Percentiles rank a stretch among this genome's conserved stretches.
These are phyloP conservation scores for Forsythia suspensa DNA, from an alignment of 257 asterid species.

Conservation along the genomic window DNA sequence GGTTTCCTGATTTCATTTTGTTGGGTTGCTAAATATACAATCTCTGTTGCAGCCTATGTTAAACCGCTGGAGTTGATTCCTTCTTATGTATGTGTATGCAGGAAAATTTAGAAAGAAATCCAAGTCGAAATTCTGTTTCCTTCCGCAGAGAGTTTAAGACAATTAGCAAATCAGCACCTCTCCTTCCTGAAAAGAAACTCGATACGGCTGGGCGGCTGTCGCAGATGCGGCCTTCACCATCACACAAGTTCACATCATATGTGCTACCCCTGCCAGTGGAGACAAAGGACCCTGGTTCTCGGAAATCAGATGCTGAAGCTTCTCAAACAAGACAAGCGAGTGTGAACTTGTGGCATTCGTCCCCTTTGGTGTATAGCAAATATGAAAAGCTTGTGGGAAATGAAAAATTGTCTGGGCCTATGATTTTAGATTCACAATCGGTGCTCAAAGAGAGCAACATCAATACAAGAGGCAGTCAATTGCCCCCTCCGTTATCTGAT, in stretches of 20 bases:
- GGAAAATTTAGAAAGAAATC: conserved; percentile 45
- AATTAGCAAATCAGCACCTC: conserved; percentile 88
- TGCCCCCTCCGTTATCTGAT: conserved; percentile 57
- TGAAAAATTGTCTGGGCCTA: conserved; percentile 62
- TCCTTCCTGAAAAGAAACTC: conserved; percentile 57
- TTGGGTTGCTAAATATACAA: neutral
- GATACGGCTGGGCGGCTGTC: conserved; percentile 55
- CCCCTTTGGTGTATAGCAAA: conserved; percentile 63
- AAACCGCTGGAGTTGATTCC: conserved; percentile 5
- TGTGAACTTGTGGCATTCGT: conserved; percentile 59
- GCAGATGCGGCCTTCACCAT: conserved; percentile 59
- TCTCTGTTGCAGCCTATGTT: neutral
- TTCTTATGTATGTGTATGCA: conserved; percentile 33
- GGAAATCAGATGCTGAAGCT: conserved; percentile 40
- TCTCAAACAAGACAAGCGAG: conserved; percentile 54
- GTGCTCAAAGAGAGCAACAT: conserved; percentile 71
- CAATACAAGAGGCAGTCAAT: conserved; percentile 37
- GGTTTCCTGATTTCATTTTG: conserved; percentile 6
- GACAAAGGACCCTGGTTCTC: conserved; percentile 50
- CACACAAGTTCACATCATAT: conserved; percentile 72
- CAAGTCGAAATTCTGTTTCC: conserved; percentile 40
- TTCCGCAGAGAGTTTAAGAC: conserved; percentile 45
- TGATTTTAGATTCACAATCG: conserved; percentile 53
- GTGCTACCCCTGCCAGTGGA: conserved; percentile 87
- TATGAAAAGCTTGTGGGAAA: conserved; percentile 48